These are phyloP conservation scores for Alternaria gaisen DNA, from an alignment of 2,329 filamentous ascomycete genomes.

Conservation along the genomic window DNA sequence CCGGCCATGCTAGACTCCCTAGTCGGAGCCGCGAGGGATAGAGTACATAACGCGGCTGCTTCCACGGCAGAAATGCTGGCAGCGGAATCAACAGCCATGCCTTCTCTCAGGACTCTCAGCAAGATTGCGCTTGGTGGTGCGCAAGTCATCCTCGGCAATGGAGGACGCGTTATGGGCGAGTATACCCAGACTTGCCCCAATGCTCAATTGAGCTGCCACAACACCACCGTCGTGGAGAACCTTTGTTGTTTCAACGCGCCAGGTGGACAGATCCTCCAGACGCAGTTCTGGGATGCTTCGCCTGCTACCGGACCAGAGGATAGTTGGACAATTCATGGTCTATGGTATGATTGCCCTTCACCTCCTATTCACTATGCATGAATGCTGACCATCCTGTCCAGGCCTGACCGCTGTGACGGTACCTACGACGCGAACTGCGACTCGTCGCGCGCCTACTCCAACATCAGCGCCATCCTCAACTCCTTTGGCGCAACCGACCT, in stretches of 20 bases:
- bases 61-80: slow-evolving; percentile 19
- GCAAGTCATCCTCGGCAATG: slow-evolving; percentile 43
- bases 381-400: slow-evolving; percentile 13
- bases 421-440: slow-evolving; percentile 74
- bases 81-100: slow-evolving; percentile 42
- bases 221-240: slow-evolving; percentile 67
- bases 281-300: slow-evolving; percentile 79
- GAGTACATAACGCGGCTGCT: slow-evolving; percentile 40
- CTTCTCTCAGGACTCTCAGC: slow-evolving; percentile 48
- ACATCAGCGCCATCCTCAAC: slow-evolving; percentile 70
- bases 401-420: slow-evolving; percentile 70
- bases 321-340: slow-evolving; percentile 78
- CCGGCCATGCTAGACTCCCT: slow-evolving; percentile 36
- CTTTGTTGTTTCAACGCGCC: slow-evolving; percentile 80
- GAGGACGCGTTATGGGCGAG: slow-evolving; percentile 35
- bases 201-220: slow-evolving; percentile 69
- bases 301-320: slow-evolving; percentile 71
- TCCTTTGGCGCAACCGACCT: slow-evolving; percentile 64
- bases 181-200: slow-evolving; percentile 43
- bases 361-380: neutral
- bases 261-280: slow-evolving; percentile 74
- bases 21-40: slow-evolving; percentile 25
- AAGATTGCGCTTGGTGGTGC: slow-evolving; percentile 50
- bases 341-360: slow-evolving; percentile 60
- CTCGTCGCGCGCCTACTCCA: slow-evolving; percentile 66